phyloP scores from a whole-genome alignment of 2,329 filamentous ascomycete species.

The Cladosporium sp. region DNA sequence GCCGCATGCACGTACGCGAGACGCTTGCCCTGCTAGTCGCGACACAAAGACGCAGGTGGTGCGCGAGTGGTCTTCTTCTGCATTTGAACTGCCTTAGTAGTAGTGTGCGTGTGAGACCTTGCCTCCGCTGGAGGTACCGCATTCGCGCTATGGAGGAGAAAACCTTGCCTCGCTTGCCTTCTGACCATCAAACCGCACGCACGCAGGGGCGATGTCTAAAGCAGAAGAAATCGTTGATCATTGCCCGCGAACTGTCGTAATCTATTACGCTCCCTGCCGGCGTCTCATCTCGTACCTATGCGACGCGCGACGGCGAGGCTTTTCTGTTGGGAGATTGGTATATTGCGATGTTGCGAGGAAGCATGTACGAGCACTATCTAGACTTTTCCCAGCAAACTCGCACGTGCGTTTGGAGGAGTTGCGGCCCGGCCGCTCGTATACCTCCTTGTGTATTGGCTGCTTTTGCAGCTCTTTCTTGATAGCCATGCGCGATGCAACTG shows the following conservation, averaged over 20 bases:
- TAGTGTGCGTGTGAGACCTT: neutral
- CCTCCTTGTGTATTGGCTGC: neutral
- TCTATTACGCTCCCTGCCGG: slow-evolving; percentile 2
- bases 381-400: neutral
- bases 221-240: no score
- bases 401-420: neutral
- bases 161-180: neutral
- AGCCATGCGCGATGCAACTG: no score
- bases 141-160: neutral
- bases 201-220: no score
- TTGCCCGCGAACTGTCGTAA: neutral
- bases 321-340: neutral
- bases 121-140: no score
- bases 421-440: neutral
- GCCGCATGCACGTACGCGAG: slow-evolving; percentile 8
- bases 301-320: neutral
- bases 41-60: neutral
- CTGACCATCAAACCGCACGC: no score
- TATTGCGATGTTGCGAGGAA: neutral
- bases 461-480: neutral
- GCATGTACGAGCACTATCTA: neutral
- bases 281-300: neutral
- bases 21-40: neutral
- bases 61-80: neutral
- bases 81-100: neutral